Percentiles rank a stretch among this genome's conserved stretches.
phyloP scores from a whole-genome alignment of 1,139 yeast species.

The Zygoascus sp. region DNA sequence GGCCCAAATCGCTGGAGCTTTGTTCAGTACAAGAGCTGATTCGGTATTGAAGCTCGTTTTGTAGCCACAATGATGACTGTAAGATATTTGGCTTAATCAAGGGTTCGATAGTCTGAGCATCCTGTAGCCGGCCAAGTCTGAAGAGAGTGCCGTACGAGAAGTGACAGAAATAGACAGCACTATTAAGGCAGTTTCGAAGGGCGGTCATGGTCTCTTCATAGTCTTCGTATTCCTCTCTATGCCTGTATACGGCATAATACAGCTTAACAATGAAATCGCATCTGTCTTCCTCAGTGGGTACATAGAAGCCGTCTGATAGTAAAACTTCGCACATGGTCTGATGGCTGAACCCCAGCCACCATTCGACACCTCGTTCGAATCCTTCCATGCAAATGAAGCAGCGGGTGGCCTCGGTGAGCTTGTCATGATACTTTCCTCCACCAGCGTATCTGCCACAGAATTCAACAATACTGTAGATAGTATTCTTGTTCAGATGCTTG shows the following conservation, averaged over 20 bases:
- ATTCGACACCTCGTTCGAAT: slow-evolving; percentile 41
- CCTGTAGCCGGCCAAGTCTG: slow-evolving; percentile 37
- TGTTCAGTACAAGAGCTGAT: slow-evolving; percentile 21
- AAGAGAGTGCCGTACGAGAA: slow-evolving; percentile 44
- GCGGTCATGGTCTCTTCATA: slow-evolving; percentile 6
- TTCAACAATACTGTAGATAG: slow-evolving; percentile 36
- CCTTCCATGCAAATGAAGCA: slow-evolving; percentile 46
- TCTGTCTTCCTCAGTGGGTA: slow-evolving; percentile 51
- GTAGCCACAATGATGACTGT: slow-evolving; percentile 47
- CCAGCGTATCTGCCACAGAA: slow-evolving; percentile 44
- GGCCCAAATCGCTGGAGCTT: slow-evolving; percentile 17
- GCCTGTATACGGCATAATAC: slow-evolving; percentile 16
- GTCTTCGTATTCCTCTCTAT: slow-evolving; percentile 2
- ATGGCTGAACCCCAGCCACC: slow-evolving; percentile 46
- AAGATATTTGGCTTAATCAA: slow-evolving; percentile 39
- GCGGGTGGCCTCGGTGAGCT: slow-evolving; percentile 44
- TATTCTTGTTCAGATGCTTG: slow-evolving; percentile 34
- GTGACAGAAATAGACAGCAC: slow-evolving; percentile 45
- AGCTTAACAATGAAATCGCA: slow-evolving; percentile 40
- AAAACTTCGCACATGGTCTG: slow-evolving; percentile 42
- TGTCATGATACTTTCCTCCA: slow-evolving; percentile 41
- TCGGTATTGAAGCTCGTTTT: slow-evolving; percentile 39
- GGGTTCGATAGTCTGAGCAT: slow-evolving; percentile 29
- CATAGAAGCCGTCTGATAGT: slow-evolving; percentile 47
- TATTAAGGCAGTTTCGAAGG: slow-evolving; percentile 31